Evolutionary conservation across 352 stramenopile genomes (phyloP), one percentile per base, ranked within the genome.

Genomic region (Pythium sp.): DNA sequence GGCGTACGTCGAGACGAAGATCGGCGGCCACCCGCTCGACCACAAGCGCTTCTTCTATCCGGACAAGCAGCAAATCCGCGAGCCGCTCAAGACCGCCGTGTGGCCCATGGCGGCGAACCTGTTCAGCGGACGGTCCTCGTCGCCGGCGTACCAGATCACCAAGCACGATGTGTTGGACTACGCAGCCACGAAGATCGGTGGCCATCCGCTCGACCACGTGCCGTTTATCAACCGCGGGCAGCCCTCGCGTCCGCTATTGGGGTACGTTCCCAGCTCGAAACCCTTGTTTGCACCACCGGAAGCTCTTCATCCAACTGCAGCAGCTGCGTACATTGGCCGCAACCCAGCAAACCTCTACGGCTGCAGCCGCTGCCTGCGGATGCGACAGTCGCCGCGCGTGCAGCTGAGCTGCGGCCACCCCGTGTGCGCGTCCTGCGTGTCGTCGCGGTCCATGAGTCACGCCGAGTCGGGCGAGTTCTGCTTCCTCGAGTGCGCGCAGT

Each of bases 171-270:
- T 77, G 51, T 71, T 91, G 14, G 76, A 78, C 34, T 91, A 91
- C 54, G 76, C 82, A 22, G 72, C 78, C 1, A 80, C 88, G 58
- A 94, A 94, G 69, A 94, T 94, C 62, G 84, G 84, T 15, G 86
- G 86, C 51, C 86, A 94, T 60, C 71, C 81, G 14, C 70, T 92
- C 59, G 87, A 95, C 67, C 86, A 94, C 72, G 77, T 94, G 60
- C 83, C 78, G 34, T 91, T 90, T 58, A 70, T 83, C 24, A 75
- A 87, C 72, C 79, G 81, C 18, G 83, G 86, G 0, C 59, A 81
- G 51, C 84, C 84, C 7, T 92, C 84, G 22, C 77, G 80, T 28
- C 84, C 84, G 18, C 70, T 92, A 36, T 75, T 85, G 62, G 82
- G 80, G 3, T 90, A 75, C 49, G 66, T 80, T 11, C 68, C 66